A percentile compares a stretch with the other conserved stretches of the same genome.
Evolutionary conservation across 495 filamentous ascomycete genomes (phyloP).

Genomic region (Aspergillus diversus): DNA sequence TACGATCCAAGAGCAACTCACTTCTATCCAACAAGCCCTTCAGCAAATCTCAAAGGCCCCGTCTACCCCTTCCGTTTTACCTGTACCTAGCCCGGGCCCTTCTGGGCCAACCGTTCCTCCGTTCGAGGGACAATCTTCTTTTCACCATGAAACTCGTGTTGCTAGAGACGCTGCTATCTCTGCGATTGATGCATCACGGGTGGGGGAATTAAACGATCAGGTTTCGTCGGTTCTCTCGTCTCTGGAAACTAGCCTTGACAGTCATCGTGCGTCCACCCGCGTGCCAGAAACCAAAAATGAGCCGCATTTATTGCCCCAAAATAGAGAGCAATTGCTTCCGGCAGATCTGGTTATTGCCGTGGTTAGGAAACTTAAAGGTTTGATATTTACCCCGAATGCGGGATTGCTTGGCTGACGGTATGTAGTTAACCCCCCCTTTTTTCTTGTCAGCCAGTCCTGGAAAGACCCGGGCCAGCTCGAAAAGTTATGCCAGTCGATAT

Average conservation of each 20-base stretch:
- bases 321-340: constrained; percentile 24
- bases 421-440: constrained; percentile 31
- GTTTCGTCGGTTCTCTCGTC: constrained; percentile 30
- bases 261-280: constrained; percentile 11
- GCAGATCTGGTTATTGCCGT: constrained; percentile 30
- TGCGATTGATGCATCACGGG: constrained; percentile 19
- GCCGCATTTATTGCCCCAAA: background rate
- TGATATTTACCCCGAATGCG: background rate
- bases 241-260: constrained; percentile 25
- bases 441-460: constrained; percentile 34
- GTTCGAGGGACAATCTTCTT: constrained; percentile 35
- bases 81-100: constrained; percentile 12
- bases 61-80: constrained; percentile 2
- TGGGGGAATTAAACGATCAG: constrained; percentile 19
- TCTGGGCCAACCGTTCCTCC: constrained; percentile 23
- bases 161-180: constrained; percentile 33
- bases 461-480: constrained; percentile 25
- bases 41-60: constrained; percentile 21
- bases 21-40: constrained; percentile 24
- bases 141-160: constrained; percentile 31
- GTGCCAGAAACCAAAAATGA: background rate
- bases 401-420: constrained; percentile 7
- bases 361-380: constrained; percentile 30
- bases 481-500: constrained; percentile 30
- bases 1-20: constrained; percentile 29